phyloP scores from a whole-genome alignment of 1,284 basidiomycete species.

The Cerioporus squamosus region DNA sequence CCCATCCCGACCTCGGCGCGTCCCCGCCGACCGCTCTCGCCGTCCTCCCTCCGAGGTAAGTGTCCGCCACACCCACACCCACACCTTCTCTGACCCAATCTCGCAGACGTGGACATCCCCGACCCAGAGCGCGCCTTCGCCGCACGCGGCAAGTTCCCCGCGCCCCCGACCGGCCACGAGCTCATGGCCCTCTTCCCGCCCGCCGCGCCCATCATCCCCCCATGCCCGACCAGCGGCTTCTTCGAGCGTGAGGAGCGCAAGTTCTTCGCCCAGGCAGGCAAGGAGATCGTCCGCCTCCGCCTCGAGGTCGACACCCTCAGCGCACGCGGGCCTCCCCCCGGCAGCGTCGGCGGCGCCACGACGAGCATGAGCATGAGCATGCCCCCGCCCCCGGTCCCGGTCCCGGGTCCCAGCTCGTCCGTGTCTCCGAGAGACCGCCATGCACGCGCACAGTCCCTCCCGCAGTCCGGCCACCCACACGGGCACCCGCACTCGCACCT shows the following conservation, averaged over 20 bases:
- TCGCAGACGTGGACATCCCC: conserved; percentile 60
- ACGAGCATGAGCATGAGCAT: conserved; percentile 2
- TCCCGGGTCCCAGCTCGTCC: conserved; percentile 12
- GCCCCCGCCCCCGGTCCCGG: conserved; percentile 2
- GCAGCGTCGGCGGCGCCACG: too few relatives aligned
- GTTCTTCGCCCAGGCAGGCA: conserved; percentile 75
- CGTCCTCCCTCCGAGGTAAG: conserved; percentile 54
- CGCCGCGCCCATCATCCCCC: conserved; percentile 54
- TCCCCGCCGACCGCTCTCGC: conserved; percentile 31
- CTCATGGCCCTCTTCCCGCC: conserved; percentile 82
- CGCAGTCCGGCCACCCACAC: conserved; percentile 8
- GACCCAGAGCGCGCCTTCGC: conserved; percentile 42
- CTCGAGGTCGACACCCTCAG: conserved; percentile 58
- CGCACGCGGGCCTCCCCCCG: background rate
- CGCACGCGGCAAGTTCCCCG: conserved; percentile 59
- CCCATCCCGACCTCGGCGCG: conserved; percentile 22
- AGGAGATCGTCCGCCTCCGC: conserved; percentile 72
- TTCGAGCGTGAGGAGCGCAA: conserved; percentile 75
- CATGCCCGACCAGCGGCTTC: conserved; percentile 67
- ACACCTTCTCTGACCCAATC: background rate
- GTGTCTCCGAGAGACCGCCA: conserved; percentile 2
- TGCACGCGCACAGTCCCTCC: conserved; percentile 6
- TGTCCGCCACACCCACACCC: conserved; percentile 1
- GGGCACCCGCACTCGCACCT: conserved; percentile 8
- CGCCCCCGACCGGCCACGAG: conserved; percentile 77